Evolutionary conservation across 768 basidiomycete species (phyloP).

Genomic region (Neoboletus subvelutipes): DNA sequence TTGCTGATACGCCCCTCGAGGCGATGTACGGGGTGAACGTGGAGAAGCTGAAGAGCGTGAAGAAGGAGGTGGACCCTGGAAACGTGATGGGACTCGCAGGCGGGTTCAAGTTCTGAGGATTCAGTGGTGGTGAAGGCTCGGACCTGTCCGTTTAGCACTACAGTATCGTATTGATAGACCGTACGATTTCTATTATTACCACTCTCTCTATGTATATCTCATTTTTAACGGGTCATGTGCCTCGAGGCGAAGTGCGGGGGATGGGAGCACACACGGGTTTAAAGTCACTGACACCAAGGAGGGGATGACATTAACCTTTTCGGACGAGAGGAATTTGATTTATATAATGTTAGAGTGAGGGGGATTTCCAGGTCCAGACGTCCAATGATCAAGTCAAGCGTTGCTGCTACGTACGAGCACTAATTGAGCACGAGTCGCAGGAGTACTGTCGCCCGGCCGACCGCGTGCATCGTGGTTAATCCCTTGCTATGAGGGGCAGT

Average conservation of each 20-base stretch:
- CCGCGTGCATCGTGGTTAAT: constrained; percentile 30
- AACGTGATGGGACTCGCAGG: constrained; percentile 68
- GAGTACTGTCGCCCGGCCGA: constrained; percentile 12
- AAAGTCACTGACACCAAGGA: neutral
- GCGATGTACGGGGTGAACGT: constrained; percentile 54
- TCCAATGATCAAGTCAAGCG: constrained; percentile 1
- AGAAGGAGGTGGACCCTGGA: constrained; percentile 49
- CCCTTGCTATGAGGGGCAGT: constrained; percentile 5
- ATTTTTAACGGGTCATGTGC: neutral
- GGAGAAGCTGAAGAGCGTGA: constrained; percentile 38
- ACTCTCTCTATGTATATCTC: neutral
- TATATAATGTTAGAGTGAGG: neutral
- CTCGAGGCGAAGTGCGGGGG: neutral
- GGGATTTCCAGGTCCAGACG: constrained; percentile 10
- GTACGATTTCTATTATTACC: neutral
- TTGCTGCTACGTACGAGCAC: constrained; percentile 2
- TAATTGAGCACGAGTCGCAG: constrained; percentile 13
- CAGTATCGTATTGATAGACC: neutral
- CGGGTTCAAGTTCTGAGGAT: constrained; percentile 54
- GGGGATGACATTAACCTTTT: neutral
- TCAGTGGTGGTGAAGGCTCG: neutral
- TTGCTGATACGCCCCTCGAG: constrained; percentile 48
- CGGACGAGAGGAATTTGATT: neutral
- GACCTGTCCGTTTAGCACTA: constrained; percentile 8
- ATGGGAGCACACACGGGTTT: neutral